Base-by-base conservation (phyloP, 2,329 filamentous ascomycete species). In the Iodosphaeria phyllophila region DNA sequence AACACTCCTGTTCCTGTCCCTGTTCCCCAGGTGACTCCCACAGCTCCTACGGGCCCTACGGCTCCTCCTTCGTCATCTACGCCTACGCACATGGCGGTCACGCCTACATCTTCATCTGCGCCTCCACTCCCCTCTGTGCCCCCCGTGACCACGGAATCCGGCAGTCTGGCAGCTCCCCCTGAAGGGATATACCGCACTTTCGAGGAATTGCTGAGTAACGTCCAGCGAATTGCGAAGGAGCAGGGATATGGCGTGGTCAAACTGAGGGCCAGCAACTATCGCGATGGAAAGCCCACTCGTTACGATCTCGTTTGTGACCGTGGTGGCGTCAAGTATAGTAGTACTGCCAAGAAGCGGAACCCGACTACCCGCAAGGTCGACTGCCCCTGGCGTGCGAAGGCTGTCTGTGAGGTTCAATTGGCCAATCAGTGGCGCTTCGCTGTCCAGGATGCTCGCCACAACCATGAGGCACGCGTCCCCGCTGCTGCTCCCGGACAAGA, bases 361-460 rank as follows among this genome's bases (percentile, higher is more conserved):
- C 65, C 65, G 2, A 68, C 62, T 27, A 71, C 65, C 21, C 63
- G 65, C 40, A 71, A 71, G 46, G 63, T 71, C 28, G 65, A 71
- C 41, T 71, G 65, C 28, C 65, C 65, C 8, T 71, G 66, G 50
- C 60, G 64, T 26, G 65, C 65, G 28, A 71, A 71, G 48, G 65
- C 65, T 13, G 65, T 71, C 13, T 71, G 65, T 32, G 65, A 71
- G 39, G 65, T 71, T 5, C 64, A 68, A 41, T 50, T 71, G 8
- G 59, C 59, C 20, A 67, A 70, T 32, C 64, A 69, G 43, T 71
- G 65, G 65, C 61, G 65, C n/a, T 71, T 71, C 32, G 60, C 59
- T 6, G 58, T 71, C 8, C 65, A 70, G 31, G 62, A 68, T 28
- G 43, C 54, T n/a, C 53, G 63, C 9, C 65, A 71, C 40, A 71